phyloP scores from a whole-genome alignment of 768 basidiomycete genomes.

The Pholiota microspora region DNA sequence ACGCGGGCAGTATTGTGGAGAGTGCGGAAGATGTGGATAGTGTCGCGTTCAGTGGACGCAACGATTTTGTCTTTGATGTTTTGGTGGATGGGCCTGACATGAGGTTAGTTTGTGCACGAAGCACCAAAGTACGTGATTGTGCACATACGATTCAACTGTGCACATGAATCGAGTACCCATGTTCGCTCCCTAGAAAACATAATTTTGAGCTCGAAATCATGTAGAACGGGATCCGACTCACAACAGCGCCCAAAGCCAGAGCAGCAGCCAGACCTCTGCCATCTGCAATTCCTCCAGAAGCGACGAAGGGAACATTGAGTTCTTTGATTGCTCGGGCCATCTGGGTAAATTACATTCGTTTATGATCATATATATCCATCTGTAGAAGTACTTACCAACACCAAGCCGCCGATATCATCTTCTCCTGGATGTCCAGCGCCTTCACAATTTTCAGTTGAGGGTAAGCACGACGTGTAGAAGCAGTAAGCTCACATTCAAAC shows the following conservation, averaged over 20 bases:
- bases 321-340: constrained; percentile 86
- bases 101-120: background rate
- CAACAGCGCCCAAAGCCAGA: constrained; percentile 76
- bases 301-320: constrained; percentile 81
- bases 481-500: constrained; percentile 69
- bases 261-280: constrained; percentile 81
- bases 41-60: constrained; percentile 77
- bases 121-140: background rate
- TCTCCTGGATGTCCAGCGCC: constrained; percentile 95
- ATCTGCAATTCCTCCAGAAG: constrained; percentile 90
- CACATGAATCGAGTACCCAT: constrained; percentile 93
- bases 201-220: constrained; percentile 4
- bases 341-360: constrained; percentile 33
- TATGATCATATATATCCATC: background rate
- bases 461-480: background rate
- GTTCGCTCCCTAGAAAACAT: constrained; percentile 65
- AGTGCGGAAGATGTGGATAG: constrained; percentile 88
- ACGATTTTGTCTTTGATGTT: constrained; percentile 92
- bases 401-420: constrained; percentile 86
- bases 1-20: constrained; percentile 83
- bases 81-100: constrained; percentile 72
- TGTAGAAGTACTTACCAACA: constrained; percentile 54
- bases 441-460: constrained; percentile 26
- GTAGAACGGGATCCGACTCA: constrained; percentile 34
- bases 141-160: constrained; percentile 73